Evolutionary conservation across 441 rosid genomes (phyloP), one percentile per base, ranked within the genome.

Genomic region (Pelargonium australe): DNA sequence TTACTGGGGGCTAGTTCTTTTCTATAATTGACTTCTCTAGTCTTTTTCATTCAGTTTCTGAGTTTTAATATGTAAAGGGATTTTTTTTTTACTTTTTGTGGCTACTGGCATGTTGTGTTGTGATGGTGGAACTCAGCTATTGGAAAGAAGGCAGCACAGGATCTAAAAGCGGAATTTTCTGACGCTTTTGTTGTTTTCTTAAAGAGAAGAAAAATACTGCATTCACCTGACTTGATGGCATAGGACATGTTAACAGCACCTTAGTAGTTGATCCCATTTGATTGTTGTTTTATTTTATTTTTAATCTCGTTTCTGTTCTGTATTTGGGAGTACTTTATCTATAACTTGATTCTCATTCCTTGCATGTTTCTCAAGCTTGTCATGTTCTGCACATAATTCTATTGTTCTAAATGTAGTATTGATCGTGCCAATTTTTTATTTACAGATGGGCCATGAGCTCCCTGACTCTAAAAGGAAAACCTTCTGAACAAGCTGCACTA

Each of bases 361-460:
- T 57, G 7, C 63, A n/a, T 19, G 28, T 57, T 19, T 57, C 12
- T 17, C 63, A 57, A 57, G 28, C 28, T 17, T 57, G 63, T 57
- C 31, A 20, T 55, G 66, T 4, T 41, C 49, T 41, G 2, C 9
- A 7, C 31, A 23, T 7, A 34, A 1, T 67, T 41, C 57, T 69
- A 43, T 58, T 71, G 7, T 41, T 14, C 40, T 55, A 45, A 49
- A 70, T 71, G 6, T 58, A 44, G 40, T 64, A 64, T 19, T 65
- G 63, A 60, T 17, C 19, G 8, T 31, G 20, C 41, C 20, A 31
- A 67, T 28, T 16, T 17, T 37, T 63, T 47, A 14, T 79, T 11
- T 79, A 73, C 81, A 92, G 99, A 77, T 95, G 98, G 99, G 99
- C 99, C 72, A 89, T 95, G 93, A 95, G 98, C 85, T 95, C 99